A percentile compares a stretch with the other conserved stretches of the same genome.
These are phyloP conservation scores for Coemansia sp. DNA, from an alignment of 192 early-diverging fungal genomes.

Conservation along the genomic window DNA sequence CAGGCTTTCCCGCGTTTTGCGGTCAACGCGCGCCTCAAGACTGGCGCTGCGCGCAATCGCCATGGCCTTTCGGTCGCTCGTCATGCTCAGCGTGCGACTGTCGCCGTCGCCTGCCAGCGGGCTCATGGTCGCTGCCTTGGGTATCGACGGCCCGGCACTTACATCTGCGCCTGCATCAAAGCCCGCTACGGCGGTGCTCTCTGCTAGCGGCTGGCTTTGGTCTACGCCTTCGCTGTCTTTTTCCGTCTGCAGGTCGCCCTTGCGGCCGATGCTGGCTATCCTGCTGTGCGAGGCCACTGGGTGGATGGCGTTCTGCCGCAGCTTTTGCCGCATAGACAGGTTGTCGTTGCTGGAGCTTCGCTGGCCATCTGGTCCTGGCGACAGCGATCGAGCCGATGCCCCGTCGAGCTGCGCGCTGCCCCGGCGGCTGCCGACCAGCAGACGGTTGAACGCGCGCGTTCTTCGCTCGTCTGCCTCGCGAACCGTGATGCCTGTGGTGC, in stretches of 20 bases:
- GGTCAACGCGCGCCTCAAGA: slow-evolving; percentile 46
- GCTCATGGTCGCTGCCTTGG: background rate
- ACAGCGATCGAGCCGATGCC: background rate
- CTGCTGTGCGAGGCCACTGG: slow-evolving; percentile 22
- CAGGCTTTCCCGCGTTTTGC: slow-evolving; percentile 22
- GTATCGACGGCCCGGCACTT: background rate
- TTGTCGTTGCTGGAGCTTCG: slow-evolving; percentile 12
- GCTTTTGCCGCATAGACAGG: slow-evolving; percentile 1
- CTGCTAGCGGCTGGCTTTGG: too few relatives aligned
- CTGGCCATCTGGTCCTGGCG: slow-evolving; percentile 5
- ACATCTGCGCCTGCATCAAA: too few relatives aligned
- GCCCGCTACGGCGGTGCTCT: too few relatives aligned
- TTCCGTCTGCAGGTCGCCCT: background rate
- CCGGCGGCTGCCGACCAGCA: slow-evolving; percentile 25
- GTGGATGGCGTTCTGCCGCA: slow-evolving; percentile 21
- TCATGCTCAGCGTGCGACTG: slow-evolving; percentile 44
- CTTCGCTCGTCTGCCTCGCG: slow-evolving; percentile 39
- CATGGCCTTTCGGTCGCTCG: slow-evolving; percentile 22
- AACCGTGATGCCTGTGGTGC: slow-evolving; percentile 40
- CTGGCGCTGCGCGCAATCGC: slow-evolving; percentile 43
- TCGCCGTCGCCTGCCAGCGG: slow-evolving; percentile 29
- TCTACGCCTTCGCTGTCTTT: background rate
- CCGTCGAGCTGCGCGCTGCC: background rate
- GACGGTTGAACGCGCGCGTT: slow-evolving; percentile 17
- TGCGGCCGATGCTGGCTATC: background rate